phyloP scores from a whole-genome alignment of 805 yeast genomes.

The Teunomyces atbi region DNA sequence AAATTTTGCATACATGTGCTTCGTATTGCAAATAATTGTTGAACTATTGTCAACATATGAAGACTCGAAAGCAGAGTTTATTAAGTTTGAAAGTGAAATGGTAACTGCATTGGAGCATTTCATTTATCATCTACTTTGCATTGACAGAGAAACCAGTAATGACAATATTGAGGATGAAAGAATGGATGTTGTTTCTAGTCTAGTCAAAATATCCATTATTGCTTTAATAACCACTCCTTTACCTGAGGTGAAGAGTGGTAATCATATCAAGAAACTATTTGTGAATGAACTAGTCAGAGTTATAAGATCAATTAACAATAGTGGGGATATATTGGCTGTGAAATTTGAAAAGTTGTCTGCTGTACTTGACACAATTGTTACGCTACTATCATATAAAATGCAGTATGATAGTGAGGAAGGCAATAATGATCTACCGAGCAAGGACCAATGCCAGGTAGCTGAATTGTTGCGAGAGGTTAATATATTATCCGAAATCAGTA shows the following conservation, averaged over 20 bases:
- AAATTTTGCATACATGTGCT: slow-evolving; percentile 63
- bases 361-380: too few relatives aligned
- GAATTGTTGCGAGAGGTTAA: too few relatives aligned
- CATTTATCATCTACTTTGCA: not conserved
- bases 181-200: not conserved
- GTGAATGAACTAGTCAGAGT: slow-evolving; percentile 7
- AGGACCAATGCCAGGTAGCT: too few relatives aligned
- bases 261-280: slow-evolving; percentile 39
- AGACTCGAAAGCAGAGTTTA: slow-evolving; percentile 75
- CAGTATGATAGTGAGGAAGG: too few relatives aligned
- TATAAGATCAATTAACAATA: too few relatives aligned
- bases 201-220: not conserved
- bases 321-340: too few relatives aligned
- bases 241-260: not conserved
- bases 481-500: too few relatives aligned
- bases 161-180: too few relatives aligned
- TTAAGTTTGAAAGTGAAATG: slow-evolving; percentile 59
- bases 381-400: too few relatives aligned
- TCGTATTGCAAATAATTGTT: slow-evolving; percentile 61
- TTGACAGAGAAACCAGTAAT: not conserved
- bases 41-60: slow-evolving; percentile 78
- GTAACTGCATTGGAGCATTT: slow-evolving; percentile 9
- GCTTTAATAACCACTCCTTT: not conserved
- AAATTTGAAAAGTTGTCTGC: too few relatives aligned
- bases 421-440: too few relatives aligned